phyloP scores from a whole-genome alignment of 139 green algal genomes.

The Haematococcus lacustris region DNA sequence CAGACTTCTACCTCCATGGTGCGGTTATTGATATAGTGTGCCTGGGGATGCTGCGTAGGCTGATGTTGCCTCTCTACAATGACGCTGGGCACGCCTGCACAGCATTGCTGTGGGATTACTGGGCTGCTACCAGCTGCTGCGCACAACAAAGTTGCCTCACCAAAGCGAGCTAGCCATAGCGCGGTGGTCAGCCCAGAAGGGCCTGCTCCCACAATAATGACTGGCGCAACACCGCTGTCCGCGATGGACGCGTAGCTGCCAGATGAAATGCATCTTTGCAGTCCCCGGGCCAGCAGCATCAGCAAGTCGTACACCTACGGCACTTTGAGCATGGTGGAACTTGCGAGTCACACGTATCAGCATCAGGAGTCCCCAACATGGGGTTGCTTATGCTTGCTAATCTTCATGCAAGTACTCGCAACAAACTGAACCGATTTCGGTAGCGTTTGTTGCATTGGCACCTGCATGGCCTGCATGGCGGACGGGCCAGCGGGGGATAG shows the following conservation, averaged over 20 bases:
- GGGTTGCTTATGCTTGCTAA: neutral
- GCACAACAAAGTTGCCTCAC: constrained; percentile 7
- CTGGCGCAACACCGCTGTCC: too few species aligned
- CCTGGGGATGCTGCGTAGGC: constrained; percentile 68
- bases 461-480: too few species aligned
- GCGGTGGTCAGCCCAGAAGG: constrained; percentile 69
- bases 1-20: constrained; percentile 75
- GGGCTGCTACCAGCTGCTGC: neutral
- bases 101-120: neutral
- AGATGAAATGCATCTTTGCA: neutral
- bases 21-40: constrained; percentile 92
- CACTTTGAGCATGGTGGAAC: neutral
- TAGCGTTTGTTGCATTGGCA: too few species aligned
- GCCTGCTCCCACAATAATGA: constrained; percentile 72
- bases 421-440: too few species aligned
- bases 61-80: constrained; percentile 51
- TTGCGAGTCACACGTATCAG: neutral
- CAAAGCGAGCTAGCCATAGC: constrained; percentile 54
- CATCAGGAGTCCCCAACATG: neutral
- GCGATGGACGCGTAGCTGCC: too few species aligned
- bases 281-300: neutral
- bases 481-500: too few species aligned
- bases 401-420: too few species aligned
- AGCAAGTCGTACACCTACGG: neutral
- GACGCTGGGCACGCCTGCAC: constrained; percentile 42